phyloP scores from a whole-genome alignment of 1,139 yeast species.

The Debaryomycetaceae sp. region DNA sequence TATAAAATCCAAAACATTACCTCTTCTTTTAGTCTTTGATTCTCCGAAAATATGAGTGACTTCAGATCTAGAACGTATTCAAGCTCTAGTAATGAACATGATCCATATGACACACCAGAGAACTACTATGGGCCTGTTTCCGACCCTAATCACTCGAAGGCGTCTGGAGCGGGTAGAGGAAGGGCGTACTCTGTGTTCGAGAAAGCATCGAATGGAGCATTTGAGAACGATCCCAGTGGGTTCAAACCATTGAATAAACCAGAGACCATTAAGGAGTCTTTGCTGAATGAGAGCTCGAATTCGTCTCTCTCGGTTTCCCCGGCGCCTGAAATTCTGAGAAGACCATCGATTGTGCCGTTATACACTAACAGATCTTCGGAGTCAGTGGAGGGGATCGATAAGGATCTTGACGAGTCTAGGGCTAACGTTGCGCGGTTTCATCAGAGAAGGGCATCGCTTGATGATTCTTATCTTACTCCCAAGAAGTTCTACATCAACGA shows the following conservation, averaged over 20 bases:
- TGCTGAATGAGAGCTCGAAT: constrained; percentile 1
- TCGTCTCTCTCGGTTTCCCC: constrained; percentile 5
- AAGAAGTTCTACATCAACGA: constrained; percentile 70
- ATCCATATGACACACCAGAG: constrained; percentile 68
- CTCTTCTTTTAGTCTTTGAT: too few relatives aligned
- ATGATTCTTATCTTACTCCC: constrained; percentile 45
- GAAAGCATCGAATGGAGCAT: constrained; percentile 13
- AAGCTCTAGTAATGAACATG: constrained; percentile 39
- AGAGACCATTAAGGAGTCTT: neutral
- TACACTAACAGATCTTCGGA: constrained; percentile 21
- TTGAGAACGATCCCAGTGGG: constrained; percentile 7
- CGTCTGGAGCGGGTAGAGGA: constrained; percentile 39
- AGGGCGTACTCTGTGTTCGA: constrained; percentile 53
- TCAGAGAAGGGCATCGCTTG: constrained; percentile 63
- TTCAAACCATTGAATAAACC: constrained; percentile 3
- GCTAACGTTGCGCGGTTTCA: constrained; percentile 11
- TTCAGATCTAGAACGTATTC: constrained; percentile 26
- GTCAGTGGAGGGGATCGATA: constrained; percentile 7
- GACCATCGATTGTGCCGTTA: constrained; percentile 35
- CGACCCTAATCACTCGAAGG: constrained; percentile 45
- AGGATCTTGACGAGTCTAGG: neutral
- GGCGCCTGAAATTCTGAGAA: constrained; percentile 11
- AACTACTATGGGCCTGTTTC: constrained; percentile 67
- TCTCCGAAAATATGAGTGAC: too few relatives aligned
- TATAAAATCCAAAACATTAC: too few relatives aligned